A percentile compares a stretch with the other conserved stretches of the same genome.
These are phyloP conservation scores for Cydonia oblonga DNA, from an alignment of 331 rosid species.

Conservation along the genomic window DNA sequence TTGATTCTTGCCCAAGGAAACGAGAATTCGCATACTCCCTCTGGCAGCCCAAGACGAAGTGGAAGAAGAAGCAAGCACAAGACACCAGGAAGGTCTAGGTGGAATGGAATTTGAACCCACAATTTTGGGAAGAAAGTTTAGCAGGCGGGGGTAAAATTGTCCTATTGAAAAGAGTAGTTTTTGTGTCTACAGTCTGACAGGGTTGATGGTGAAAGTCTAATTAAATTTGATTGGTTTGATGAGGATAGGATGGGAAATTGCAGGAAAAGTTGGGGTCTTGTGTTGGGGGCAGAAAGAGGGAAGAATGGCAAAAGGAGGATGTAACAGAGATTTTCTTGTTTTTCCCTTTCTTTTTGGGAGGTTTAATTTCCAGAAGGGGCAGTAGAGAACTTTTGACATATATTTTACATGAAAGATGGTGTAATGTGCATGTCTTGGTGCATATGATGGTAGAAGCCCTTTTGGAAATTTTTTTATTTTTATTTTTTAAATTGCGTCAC, in stretches of 20 bases:
- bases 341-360: slow-evolving; percentile 3
- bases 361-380: slow-evolving; percentile 24
- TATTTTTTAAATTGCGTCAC: background rate
- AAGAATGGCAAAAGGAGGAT: background rate
- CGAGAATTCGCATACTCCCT: slow-evolving; percentile 13
- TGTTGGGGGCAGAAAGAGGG: background rate
- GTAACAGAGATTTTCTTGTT: background rate
- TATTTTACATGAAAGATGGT: slow-evolving; percentile 11
- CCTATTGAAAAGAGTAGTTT: slow-evolving; percentile 19
- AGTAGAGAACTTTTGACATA: slow-evolving; percentile 35
- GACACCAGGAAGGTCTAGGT: background rate
- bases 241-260: slow-evolving; percentile 16
- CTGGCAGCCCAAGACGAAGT: slow-evolving; percentile 8
- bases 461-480: background rate
- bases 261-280: background rate
- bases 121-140: slow-evolving; percentile 36
- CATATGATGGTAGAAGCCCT: background rate
- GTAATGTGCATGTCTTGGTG: background rate
- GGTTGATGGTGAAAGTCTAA: slow-evolving; percentile 36
- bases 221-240: slow-evolving; percentile 47
- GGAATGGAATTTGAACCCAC: slow-evolving; percentile 24
- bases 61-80: slow-evolving; percentile 11
- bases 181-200: slow-evolving; percentile 49
- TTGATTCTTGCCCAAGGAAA: slow-evolving; percentile 8
- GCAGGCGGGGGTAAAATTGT: slow-evolving; percentile 11